Conservation (phyloP, 345 rosid genomes). For the Eutrema japonicum region DNA sequence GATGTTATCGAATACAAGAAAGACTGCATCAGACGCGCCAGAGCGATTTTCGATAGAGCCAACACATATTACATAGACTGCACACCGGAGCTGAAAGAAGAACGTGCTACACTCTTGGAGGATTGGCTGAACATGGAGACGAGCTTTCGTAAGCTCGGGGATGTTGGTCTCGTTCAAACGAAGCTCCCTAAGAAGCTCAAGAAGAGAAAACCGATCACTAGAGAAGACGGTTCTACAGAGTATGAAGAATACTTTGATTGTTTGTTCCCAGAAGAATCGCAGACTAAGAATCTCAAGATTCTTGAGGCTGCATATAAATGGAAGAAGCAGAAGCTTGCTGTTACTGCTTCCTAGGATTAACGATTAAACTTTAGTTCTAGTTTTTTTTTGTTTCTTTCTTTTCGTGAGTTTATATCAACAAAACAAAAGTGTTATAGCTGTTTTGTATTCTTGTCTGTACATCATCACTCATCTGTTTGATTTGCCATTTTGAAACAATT, state of each 20-base stretch:
- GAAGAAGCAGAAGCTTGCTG: conserved; percentile 60
- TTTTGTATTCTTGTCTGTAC: too few relatives aligned
- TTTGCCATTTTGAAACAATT: too few relatives aligned
- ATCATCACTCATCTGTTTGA: too few relatives aligned
- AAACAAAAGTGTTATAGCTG: too few relatives aligned
- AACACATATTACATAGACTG: conserved; percentile 10
- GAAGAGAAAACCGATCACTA: too few relatives aligned
- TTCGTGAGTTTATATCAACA: too few relatives aligned
- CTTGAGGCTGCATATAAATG: conserved; percentile 75
- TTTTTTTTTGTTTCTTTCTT: too few relatives aligned
- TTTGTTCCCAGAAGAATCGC: conserved; percentile 70
- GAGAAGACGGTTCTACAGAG: conserved; percentile 37
- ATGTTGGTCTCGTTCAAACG: too few relatives aligned
- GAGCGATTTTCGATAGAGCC: conserved; percentile 11
- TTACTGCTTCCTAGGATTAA: conserved; percentile 39
- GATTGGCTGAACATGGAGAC: conserved; percentile 9
- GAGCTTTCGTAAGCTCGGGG: background rate
- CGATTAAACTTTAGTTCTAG: background rate
- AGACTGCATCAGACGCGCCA: too few relatives aligned
- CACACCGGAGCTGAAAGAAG: conserved; percentile 19
- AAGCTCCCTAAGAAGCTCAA: conserved; percentile 2
- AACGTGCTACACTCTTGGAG: background rate
- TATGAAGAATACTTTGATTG: conserved; percentile 72
- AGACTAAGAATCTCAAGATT: conserved; percentile 62
- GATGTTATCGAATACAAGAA: too few relatives aligned